These are phyloP conservation scores for Solanum arcanum DNA, from an alignment of 257 asterid species.

Conservation along the genomic window DNA sequence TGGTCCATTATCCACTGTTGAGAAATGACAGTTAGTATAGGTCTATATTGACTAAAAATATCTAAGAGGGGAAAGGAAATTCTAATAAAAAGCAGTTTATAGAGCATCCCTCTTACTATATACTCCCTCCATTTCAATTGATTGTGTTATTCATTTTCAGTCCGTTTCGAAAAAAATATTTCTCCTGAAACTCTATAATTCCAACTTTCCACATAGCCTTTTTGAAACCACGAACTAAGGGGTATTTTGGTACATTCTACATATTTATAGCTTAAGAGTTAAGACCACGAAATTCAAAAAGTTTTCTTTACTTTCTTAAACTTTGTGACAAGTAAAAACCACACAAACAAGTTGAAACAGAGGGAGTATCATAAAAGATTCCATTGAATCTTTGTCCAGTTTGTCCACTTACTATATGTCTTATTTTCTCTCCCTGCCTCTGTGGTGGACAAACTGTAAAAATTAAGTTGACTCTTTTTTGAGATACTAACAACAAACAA, in stretches of 20 bases:
- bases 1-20: constrained; percentile 84
- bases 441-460: not conserved
- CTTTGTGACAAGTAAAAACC: not conserved
- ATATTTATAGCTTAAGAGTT: not conserved
- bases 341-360: not conserved
- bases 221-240: not conserved
- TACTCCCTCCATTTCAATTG: too few relatives aligned
- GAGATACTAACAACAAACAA: not conserved
- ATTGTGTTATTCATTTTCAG: not conserved
- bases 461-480: not conserved
- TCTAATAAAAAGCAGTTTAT: not conserved
- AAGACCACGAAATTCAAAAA: not conserved
- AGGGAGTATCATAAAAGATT: not conserved
- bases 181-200: not conserved
- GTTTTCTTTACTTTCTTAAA: not conserved
- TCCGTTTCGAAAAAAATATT: not conserved
- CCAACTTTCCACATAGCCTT: not conserved
- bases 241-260: not conserved
- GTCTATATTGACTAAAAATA: not conserved
- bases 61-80: not conserved
- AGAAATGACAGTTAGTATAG: constrained; percentile 2
- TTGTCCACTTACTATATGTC: not conserved
- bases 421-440: not conserved
- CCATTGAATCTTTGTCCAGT: not conserved
- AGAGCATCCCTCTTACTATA: not conserved